phyloP scores from a whole-genome alignment of 352 stramenopile species.

The Thalassiosira livingstoniorum region DNA sequence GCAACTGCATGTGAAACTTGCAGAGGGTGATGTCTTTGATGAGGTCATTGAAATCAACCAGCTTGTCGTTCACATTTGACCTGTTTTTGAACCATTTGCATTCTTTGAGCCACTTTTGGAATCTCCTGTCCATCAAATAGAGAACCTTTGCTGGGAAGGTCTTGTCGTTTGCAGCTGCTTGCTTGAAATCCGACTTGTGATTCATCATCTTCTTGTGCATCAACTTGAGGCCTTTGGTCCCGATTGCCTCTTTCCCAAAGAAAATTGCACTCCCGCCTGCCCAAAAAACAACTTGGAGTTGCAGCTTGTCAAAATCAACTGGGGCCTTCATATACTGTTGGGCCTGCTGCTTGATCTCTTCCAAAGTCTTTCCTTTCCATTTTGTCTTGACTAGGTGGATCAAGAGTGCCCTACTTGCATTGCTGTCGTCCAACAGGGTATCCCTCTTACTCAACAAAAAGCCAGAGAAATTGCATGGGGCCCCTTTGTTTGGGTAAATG shows the following conservation, averaged over 20 bases:
- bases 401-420: background rate
- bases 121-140: background rate
- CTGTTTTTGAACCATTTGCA: background rate
- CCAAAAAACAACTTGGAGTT: background rate
- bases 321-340: conserved; percentile 1
- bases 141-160: background rate
- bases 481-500: background rate
- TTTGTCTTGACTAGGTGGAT: conserved; percentile 6
- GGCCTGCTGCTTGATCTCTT: background rate
- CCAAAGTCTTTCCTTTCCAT: conserved; percentile 6
- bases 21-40: background rate
- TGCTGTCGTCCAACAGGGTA: background rate
- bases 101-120: conserved; percentile 4
- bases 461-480: conserved; percentile 10
- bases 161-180: too few relatives aligned
- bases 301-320: background rate
- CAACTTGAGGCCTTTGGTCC: too few relatives aligned
- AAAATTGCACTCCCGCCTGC: background rate
- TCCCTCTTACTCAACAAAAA: conserved; percentile 5
- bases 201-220: too few relatives aligned
- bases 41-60: background rate
- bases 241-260: too few relatives aligned
- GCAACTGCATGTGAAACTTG: background rate
- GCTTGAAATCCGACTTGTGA: too few relatives aligned
- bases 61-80: background rate